Base-by-base conservation (phyloP, 2,329 filamentous ascomycete genomes). In the Venturia effusa region DNA sequence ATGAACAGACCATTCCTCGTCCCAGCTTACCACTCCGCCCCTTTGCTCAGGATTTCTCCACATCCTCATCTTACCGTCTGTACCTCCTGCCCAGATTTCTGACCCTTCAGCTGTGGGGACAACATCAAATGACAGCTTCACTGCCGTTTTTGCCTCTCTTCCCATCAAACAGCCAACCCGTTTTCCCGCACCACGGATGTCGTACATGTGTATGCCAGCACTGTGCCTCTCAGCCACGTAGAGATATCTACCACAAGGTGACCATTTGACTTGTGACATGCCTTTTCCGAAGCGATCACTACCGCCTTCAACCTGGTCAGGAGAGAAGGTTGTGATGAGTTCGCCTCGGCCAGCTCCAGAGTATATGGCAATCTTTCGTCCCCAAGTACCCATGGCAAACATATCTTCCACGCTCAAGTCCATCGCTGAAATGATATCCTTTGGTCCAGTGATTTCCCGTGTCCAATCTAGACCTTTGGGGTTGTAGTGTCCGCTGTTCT, bases 61-160 rank as follows among this genome's bases (percentile, higher is more conserved):
- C 8, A 75, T 73, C 64, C 81, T 75, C 63, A 83, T 75, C 22
- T 68, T 68, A 0, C 85, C 84, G 74, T 87, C 84, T 0, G 72
- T 77, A 0, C 83, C 84, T 11, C 85, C 85, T 57, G 75, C 78
- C 83, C 83, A 86, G 24, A 87, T 72, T 68, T 86, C 82, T 68
- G 80, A 77, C 10, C 75, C 73, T 1, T 24, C 72, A 57, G 61
- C 72, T 59, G 66, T 71, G 51, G 66, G 69, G 66, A 76, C 74
- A 5, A 86, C 68, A 70, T 86, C 82, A 34, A 85, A 76, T 2
- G 80, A 79, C 64, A 87, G 70, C n/a, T 79, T 77, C 72, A 86
- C 83, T 60, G 81, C 81, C 1, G 82, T 84, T 8, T 72, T 41
- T 7, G 78, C 78, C 4, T 71, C 70, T 4, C 79, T 65, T 0